phyloP scores from a whole-genome alignment of 768 basidiomycete genomes.

The Infundibulicybe gibba region DNA sequence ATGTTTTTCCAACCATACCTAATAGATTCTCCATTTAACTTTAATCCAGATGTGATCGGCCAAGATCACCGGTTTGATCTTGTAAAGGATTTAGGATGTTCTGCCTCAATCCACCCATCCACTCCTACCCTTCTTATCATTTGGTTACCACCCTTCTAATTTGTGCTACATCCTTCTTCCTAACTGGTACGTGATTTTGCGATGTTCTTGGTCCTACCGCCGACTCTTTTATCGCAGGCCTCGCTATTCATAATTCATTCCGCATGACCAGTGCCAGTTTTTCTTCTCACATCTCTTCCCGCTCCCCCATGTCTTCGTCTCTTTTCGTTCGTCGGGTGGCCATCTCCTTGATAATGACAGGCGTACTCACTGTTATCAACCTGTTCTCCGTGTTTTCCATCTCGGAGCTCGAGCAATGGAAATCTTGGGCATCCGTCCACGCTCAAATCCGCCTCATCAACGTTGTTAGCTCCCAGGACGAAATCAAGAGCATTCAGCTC shows the following conservation, averaged over 20 bases:
- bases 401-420: slow-evolving; percentile 29
- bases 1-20: slow-evolving; percentile 18
- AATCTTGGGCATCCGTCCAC: slow-evolving; percentile 47
- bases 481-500: slow-evolving; percentile 20
- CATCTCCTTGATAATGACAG: slow-evolving; percentile 40
- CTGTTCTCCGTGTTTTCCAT: slow-evolving; percentile 34
- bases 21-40: neutral
- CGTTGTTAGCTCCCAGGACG: slow-evolving; percentile 20
- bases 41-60: slow-evolving; percentile 43
- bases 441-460: slow-evolving; percentile 31
- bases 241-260: slow-evolving; percentile 29
- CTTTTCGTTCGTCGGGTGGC: slow-evolving; percentile 56
- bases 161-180: slow-evolving; percentile 34
- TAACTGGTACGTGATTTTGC: slow-evolving; percentile 31
- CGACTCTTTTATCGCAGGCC: slow-evolving; percentile 14
- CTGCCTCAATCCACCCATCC: slow-evolving; percentile 41
- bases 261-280: slow-evolving; percentile 19
- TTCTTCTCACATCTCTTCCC: slow-evolving; percentile 32
- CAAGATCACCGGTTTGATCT: slow-evolving; percentile 67
- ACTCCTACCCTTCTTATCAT: slow-evolving; percentile 36
- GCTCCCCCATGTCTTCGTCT: slow-evolving; percentile 36
- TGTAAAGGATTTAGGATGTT: slow-evolving; percentile 53
- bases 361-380: slow-evolving; percentile 34
- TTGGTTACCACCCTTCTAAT: slow-evolving; percentile 44
- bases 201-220: neutral